Base-by-base conservation (phyloP, 257 asterid species). In the Solanum piurae region DNA sequence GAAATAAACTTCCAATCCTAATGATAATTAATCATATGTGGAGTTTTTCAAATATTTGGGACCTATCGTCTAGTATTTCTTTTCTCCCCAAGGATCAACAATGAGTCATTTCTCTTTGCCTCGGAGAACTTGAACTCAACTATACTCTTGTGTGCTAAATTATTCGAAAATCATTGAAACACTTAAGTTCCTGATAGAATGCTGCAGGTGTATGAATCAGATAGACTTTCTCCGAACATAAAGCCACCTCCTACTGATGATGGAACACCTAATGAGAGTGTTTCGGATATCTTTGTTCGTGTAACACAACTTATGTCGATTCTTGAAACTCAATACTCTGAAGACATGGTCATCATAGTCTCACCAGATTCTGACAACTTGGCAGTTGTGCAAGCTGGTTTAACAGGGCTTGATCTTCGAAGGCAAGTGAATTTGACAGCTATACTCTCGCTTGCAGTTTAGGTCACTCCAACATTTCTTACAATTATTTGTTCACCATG, bases 231-330 rank as follows among this genome's bases (percentile, higher is more conserved):
- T 73, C 90, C 95, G 25, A 93, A 90, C 58, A 92, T 89, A 31
- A 96, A 93, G 90, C 98, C 99, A 36, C 98, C 98, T 5, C 98
- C 98, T 82, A 88, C 91, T 66, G 90, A 94, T 34, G 98, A 95
- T 5, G 99, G 98, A 33, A 96, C 98, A 44, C 98, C 98, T n/a
- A 96, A 96, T 52, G 98, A 95, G 86, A 96, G 99, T 83, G 97
- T 95, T 31, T 93, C 93, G 8, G 99, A 95, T 83, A 98, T 96
- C 9, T 95, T 95, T 90, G 99, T 96, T 42, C 98, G 98, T 21
- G 95, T 95, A 75, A 96, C 98, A 20, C 98, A 95, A 66, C 95
- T 96, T 44, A 44, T 44, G 52, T 44, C 52, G 52, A 44, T 44
- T 44, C 52, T 44, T 44, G 52, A 44, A 44, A 95, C 97, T 2